Percentiles rank a stretch among this genome's conserved stretches.
Evolutionary conservation across 768 basidiomycete species (phyloP).

Genomic region (Lentinula detonsa): DNA sequence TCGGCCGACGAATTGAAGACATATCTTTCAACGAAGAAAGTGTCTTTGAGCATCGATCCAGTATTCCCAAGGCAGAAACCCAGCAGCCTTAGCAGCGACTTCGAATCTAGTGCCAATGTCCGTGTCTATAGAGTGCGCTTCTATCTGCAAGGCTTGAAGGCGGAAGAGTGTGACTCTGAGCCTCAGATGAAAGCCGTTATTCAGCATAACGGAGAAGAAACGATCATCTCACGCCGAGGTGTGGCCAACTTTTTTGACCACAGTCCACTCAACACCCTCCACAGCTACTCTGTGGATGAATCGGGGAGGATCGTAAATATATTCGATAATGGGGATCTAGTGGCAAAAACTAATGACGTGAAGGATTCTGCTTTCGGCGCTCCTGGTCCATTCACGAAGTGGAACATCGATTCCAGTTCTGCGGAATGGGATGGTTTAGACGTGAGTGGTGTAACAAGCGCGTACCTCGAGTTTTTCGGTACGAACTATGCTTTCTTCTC

Average conservation of each 20-base stretch:
- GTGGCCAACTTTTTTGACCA: neutral
- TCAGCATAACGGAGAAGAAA: neutral
- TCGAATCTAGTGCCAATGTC: neutral
- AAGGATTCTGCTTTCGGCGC: neutral
- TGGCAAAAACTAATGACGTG: neutral
- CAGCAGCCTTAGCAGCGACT: neutral
- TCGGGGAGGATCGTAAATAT: neutral
- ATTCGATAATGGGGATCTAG: slow-evolving; percentile 1
- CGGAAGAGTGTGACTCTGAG: neutral
- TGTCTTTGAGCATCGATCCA: neutral
- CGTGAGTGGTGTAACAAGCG: neutral
- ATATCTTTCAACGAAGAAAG: neutral
- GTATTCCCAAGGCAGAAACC: neutral
- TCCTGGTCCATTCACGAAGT: neutral
- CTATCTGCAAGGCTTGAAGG: neutral
- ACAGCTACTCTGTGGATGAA: neutral
- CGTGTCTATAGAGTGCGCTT: neutral
- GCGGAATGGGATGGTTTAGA: neutral
- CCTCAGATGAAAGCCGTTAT: neutral
- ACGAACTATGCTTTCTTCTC: neutral
- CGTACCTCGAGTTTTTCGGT: neutral
- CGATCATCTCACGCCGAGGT: neutral
- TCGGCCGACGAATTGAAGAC: neutral
- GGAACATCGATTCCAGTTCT: neutral
- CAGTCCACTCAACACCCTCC: neutral